Evolutionary conservation across 192 early-diverging fungal species (phyloP).

Genomic region (Spizellomyces sp.): DNA sequence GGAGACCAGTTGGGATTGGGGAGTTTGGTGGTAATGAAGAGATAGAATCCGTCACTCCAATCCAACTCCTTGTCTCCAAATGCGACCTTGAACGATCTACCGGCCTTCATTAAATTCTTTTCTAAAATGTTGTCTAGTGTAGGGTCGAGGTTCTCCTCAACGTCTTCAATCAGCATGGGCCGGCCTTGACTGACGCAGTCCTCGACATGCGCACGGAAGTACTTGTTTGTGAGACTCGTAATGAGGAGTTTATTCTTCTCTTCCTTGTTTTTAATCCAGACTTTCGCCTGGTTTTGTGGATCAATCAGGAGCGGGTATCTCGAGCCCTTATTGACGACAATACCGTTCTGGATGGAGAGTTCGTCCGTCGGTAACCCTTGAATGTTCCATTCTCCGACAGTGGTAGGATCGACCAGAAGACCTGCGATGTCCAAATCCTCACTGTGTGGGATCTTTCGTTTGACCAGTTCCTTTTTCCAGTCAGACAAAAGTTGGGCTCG

Average conservation of each 20-base stretch:
- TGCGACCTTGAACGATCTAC: conserved; percentile 59
- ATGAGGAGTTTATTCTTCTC: conserved; percentile 64
- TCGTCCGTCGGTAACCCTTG: conserved; percentile 69
- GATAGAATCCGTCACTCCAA: conserved; percentile 57
- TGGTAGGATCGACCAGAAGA: conserved; percentile 62
- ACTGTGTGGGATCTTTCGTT: conserved; percentile 61
- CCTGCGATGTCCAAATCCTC: conserved; percentile 64
- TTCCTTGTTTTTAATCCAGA: conserved; percentile 69
- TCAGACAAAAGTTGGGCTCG: conserved; percentile 48
- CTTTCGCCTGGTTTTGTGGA: conserved; percentile 65
- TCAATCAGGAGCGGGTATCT: conserved; percentile 66
- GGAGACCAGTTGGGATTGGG: conserved; percentile 69
- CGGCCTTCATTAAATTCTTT: conserved; percentile 64
- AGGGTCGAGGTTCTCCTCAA: conserved; percentile 64
- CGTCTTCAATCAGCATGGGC: conserved; percentile 67
- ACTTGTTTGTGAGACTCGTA: conserved; percentile 57
- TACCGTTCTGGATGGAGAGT: conserved; percentile 66
- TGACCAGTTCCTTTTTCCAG: conserved; percentile 62
- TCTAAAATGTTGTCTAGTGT: conserved; percentile 69
- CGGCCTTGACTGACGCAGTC: conserved; percentile 62
- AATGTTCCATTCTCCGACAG: conserved; percentile 69
- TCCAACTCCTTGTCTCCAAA: conserved; percentile 71
- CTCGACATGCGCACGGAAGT: conserved; percentile 66
- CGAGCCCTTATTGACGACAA: conserved; percentile 62
- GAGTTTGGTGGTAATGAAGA: conserved; percentile 67